phyloP scores from a whole-genome alignment of 2,329 filamentous ascomycete species.

The Xylaria multiplex region DNA sequence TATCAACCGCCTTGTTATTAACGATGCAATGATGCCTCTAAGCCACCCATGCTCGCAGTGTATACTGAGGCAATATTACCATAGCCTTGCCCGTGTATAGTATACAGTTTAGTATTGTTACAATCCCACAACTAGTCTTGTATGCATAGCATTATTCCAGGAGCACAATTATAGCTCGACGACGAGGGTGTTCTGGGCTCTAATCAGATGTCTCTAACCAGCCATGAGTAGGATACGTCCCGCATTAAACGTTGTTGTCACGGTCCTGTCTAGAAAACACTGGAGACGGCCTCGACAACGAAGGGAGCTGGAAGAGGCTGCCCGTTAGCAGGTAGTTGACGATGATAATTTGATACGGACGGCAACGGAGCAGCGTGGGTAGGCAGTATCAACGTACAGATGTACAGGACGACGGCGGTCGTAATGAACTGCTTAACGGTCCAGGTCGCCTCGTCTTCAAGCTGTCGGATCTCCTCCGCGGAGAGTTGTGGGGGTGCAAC shows the following conservation, averaged over 20 bases:
- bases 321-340: constrained; percentile 16
- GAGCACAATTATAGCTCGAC: constrained; percentile 10
- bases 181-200: not conserved
- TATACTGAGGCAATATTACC: constrained; percentile 14
- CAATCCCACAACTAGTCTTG: constrained; percentile 11
- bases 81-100: constrained; percentile 20
- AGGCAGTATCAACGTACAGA: constrained; percentile 69
- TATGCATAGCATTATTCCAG: not conserved
- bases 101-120: constrained; percentile 33
- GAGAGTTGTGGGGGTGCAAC: constrained; percentile 70
- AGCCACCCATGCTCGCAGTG: constrained; percentile 8
- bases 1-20: constrained; percentile 16
- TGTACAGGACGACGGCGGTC: constrained; percentile 75
- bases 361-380: not conserved
- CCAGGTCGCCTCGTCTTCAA: constrained; percentile 73
- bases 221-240: not conserved
- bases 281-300: constrained; percentile 63
- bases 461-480: constrained; percentile 74
- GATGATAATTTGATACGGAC: constrained; percentile 8
- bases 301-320: constrained; percentile 61
- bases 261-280: constrained; percentile 46
- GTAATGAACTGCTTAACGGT: constrained; percentile 75
- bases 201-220: not conserved
- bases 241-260: not conserved
- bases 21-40: not conserved